Conservation (phyloP, 2,329 filamentous ascomycete genomes). For the Penicillium carneum region DNA sequence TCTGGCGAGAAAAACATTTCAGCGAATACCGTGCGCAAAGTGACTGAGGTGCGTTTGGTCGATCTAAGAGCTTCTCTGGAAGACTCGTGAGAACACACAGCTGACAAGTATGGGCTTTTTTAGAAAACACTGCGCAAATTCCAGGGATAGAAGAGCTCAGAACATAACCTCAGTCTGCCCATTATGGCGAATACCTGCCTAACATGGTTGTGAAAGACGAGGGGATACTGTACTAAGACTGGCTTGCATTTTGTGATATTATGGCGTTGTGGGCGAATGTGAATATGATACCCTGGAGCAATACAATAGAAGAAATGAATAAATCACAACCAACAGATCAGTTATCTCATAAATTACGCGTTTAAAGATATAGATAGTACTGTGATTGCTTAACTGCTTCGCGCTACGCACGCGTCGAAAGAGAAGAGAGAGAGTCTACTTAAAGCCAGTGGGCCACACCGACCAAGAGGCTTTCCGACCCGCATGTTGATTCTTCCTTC, state of each 20-base stretch:
- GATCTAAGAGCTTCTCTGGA: background rate
- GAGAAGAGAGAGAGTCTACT: background rate
- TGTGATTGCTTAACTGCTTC: background rate
- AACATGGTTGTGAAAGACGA: background rate
- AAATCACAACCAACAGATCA: background rate
- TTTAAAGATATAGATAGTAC: background rate
- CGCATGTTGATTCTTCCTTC: constrained; percentile 39
- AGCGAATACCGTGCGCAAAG: constrained; percentile 78
- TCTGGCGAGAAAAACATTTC: constrained; percentile 75
- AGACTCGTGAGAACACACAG: background rate
- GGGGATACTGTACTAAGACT: background rate
- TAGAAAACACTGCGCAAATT: constrained; percentile 73
- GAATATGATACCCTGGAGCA: constrained; percentile 9
- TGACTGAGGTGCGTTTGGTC: constrained; percentile 68
- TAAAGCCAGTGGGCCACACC: constrained; percentile 19
- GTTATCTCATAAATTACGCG: background rate
- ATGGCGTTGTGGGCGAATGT: constrained; percentile 7
- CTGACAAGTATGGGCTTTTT: constrained; percentile 19
- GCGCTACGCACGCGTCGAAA: background rate
- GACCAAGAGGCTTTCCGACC: constrained; percentile 29
- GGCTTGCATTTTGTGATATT: constrained; percentile 17
- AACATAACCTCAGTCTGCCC: constrained; percentile 10
- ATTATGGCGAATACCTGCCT: background rate
- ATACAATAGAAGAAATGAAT: background rate
- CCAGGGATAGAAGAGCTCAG: constrained; percentile 61